These are phyloP conservation scores for Syzygium aromaticum DNA, from an alignment of 345 rosid species.

Conservation along the genomic window DNA sequence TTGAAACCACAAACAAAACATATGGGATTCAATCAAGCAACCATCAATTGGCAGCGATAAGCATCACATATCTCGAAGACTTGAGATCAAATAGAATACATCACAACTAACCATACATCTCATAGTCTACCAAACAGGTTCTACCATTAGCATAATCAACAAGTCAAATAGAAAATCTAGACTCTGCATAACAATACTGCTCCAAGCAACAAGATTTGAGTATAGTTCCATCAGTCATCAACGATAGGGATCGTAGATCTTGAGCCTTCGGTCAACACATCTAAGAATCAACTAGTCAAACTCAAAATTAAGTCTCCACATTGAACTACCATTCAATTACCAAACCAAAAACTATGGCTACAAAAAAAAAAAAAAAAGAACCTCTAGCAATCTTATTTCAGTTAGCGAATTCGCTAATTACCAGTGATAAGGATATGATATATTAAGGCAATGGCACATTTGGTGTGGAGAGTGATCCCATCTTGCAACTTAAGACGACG, in stretches of 20 bases:
- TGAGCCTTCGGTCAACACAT: not conserved
- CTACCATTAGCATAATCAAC: not conserved
- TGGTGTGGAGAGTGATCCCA: constrained; percentile 51
- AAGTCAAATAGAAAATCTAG: not conserved
- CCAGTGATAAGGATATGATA: constrained; percentile 86
- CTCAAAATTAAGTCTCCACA: not conserved
- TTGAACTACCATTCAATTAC: not conserved
- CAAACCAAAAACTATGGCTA: not conserved
- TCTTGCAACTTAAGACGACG: constrained; percentile 1
- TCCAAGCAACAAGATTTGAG: not conserved
- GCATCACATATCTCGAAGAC: not conserved
- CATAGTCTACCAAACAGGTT: not conserved
- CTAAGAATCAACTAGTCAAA: not conserved
- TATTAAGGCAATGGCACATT: constrained; percentile 28
- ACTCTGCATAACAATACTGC: not conserved
- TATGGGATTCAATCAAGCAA: not conserved
- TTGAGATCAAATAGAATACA: no score
- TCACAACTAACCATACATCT: not conserved
- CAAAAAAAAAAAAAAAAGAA: not conserved
- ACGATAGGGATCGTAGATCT: not conserved
- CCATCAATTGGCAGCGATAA: not conserved
- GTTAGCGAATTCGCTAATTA: constrained; percentile 5
- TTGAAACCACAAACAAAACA: not conserved
- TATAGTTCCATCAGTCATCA: not conserved
- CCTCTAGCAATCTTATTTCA: not conserved